Evolutionary conservation across 2,329 filamentous ascomycete genomes (phyloP), one percentile per base, ranked within the genome.

Genomic region (Sphaerulina musiva): DNA sequence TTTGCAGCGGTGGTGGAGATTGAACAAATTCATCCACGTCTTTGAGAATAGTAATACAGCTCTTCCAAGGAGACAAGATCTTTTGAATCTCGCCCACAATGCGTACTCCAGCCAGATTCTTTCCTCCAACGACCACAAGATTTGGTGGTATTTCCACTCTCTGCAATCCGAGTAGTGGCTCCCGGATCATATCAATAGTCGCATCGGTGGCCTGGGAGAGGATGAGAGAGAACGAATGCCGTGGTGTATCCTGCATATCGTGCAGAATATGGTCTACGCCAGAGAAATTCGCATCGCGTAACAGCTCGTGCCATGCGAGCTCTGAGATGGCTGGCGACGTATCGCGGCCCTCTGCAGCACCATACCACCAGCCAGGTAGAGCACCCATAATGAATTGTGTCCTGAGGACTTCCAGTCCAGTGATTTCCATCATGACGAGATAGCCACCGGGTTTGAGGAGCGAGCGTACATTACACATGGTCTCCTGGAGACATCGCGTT

Each of bases 261-360:
- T 29, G 11, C 2, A 34, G 23, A 4, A 41, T 31, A 7, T 20
- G 17, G 9, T 50, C 36, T 8, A 50, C 17, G n/a, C 47, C 47
- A 14, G 38, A 42, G 38, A 50, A 50, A 2, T 39, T 23, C 17
- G 47, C 32, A 4, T 9, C 12, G 14, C 14, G 38, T 14, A 75
- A 58, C 9, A 66, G 39, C 1, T 32, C 26, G 34, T 69, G 51
- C 73, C 73, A 74, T 38, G 64, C 50, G 0, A 49, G 52, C 5
- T 56, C 39, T 2, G 60, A 58, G 6, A 55, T n/a, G 26, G 31
- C 26, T 0, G 72, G 71, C 66, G 55, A n/a, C 6, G 23, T 23
- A 8, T n/a, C 8, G 4, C 47, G 47, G 6, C 38, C 47, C 10
- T 50, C 47, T 11, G 41, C 47, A 20, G 12, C 36, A n/a, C 47